Conservation (phyloP, 495 filamentous ascomycete genomes). For the Tetracladium setigerum region DNA sequence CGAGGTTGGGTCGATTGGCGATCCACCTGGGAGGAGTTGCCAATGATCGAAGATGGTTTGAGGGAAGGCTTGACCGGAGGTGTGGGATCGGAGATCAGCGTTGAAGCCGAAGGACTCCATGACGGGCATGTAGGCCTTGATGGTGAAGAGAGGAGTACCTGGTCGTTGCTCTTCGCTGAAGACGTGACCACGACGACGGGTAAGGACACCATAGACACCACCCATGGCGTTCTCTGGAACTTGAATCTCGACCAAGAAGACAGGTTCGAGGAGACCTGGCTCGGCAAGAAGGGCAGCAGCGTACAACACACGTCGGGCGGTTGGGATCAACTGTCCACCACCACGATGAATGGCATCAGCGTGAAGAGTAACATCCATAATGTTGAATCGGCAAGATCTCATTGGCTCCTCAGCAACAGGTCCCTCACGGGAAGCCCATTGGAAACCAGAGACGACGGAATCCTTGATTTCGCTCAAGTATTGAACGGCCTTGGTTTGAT, state of each 20-base stretch:
- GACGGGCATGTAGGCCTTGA: slow-evolving; percentile 99
- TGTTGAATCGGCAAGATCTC: slow-evolving; percentile 94
- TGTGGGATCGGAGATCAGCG: slow-evolving; percentile 86
- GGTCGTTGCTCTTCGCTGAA: slow-evolving; percentile 97
- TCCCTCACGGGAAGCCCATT: slow-evolving; percentile 98
- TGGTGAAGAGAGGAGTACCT: slow-evolving; percentile 97
- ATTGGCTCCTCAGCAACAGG: slow-evolving; percentile 97
- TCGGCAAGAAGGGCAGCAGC: slow-evolving; percentile 86
- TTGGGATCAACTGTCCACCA: slow-evolving; percentile 98
- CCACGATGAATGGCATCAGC: slow-evolving; percentile 99
- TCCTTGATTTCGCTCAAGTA: slow-evolving; percentile 99
- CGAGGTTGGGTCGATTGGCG: slow-evolving; percentile 75
- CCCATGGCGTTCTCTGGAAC: slow-evolving; percentile 98
- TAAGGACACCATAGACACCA: slow-evolving; percentile 99
- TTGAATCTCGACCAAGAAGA: slow-evolving; percentile 99
- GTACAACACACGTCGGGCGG: slow-evolving; percentile 94
- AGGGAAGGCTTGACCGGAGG: slow-evolving; percentile 97
- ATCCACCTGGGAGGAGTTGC: slow-evolving; percentile 90
- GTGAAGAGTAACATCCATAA: slow-evolving; percentile 98
- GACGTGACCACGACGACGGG: slow-evolving; percentile 96
- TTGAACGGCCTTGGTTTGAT: slow-evolving; percentile 99
- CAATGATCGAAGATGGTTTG: slow-evolving; percentile 98
- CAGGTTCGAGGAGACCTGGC: slow-evolving; percentile 86
- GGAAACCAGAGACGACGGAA: slow-evolving; percentile 98
- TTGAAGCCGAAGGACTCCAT: slow-evolving; percentile 99